Evolutionary conservation across 2,329 filamentous ascomycete species (phyloP).

Genomic region (Clarireedia monteithiana): DNA sequence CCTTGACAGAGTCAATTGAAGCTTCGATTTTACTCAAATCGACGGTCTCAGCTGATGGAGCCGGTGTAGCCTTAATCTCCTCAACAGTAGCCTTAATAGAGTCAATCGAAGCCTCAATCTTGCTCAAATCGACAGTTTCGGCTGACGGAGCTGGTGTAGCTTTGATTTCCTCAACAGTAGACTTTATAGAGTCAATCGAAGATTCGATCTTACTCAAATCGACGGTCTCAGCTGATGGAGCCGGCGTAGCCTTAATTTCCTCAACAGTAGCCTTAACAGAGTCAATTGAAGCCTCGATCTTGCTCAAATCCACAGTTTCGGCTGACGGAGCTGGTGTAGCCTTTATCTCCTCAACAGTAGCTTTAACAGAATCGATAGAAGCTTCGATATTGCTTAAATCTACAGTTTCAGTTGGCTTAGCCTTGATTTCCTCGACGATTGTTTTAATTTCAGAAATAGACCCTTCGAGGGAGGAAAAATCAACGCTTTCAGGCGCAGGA

Average conservation of each 20-base stretch:
- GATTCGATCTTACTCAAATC: constrained; percentile 11
- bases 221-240: constrained; percentile 7
- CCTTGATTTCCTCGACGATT: constrained; percentile 15
- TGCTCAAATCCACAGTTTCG: constrained; percentile 16
- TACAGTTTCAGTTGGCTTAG: constrained; percentile 10
- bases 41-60: not conserved
- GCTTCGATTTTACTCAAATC: not conserved
- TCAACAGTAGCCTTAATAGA: constrained; percentile 7
- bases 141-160: constrained; percentile 2
- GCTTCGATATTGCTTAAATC: constrained; percentile 13
- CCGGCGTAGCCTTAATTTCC: constrained; percentile 16
- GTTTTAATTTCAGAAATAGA: constrained; percentile 9
- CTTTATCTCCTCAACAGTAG: constrained; percentile 18
- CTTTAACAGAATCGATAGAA: constrained; percentile 4
- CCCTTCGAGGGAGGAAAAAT: constrained; percentile 13
- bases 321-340: constrained; percentile 9
- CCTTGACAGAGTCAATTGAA: not conserved
- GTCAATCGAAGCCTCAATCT: not conserved
- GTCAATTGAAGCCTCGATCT: constrained; percentile 12
- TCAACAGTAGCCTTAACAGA: constrained; percentile 11
- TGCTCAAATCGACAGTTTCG: not conserved
- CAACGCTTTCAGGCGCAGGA: constrained; percentile 12
- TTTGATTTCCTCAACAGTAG: constrained; percentile 15
- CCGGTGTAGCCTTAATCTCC: constrained; percentile 12
- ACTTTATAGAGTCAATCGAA: constrained; percentile 1